Conservation (phyloP, 495 filamentous ascomycete genomes). For the Lentithecium fluviatile region DNA sequence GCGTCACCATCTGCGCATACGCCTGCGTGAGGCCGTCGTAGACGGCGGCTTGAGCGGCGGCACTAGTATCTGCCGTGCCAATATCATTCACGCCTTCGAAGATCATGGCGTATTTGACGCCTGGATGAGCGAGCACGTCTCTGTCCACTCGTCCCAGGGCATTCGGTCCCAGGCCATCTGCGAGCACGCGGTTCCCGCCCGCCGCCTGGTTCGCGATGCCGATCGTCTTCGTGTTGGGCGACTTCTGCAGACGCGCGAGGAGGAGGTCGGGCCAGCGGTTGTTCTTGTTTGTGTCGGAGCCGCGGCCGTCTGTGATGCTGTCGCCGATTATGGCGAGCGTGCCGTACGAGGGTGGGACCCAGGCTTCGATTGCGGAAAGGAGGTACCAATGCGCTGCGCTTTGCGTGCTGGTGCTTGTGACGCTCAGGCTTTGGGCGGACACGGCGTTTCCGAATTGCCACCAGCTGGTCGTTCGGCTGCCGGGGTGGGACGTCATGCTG, state of each 20-base stretch:
- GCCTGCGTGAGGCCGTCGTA: slow-evolving; percentile 54
- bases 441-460: slow-evolving; percentile 55
- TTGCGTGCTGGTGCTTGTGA: slow-evolving; percentile 29
- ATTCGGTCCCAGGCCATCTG: slow-evolving; percentile 61
- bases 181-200: slow-evolving; percentile 66
- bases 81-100: slow-evolving; percentile 77
- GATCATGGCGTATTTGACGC: slow-evolving; percentile 62
- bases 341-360: slow-evolving; percentile 44
- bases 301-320: slow-evolving; percentile 71
- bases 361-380: slow-evolving; percentile 61
- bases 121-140: slow-evolving; percentile 58
- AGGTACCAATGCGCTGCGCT: slow-evolving; percentile 51
- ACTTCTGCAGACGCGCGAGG: slow-evolving; percentile 53
- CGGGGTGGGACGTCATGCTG: slow-evolving; percentile 65
- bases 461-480: slow-evolving; percentile 64
- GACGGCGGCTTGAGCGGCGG: slow-evolving; percentile 49
- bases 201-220: slow-evolving; percentile 69
- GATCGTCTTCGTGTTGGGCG: slow-evolving; percentile 49
- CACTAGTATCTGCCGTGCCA: slow-evolving; percentile 51
- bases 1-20: slow-evolving; percentile 56
- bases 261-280: slow-evolving; percentile 68
- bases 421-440: slow-evolving; percentile 37
- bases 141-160: slow-evolving; percentile 60
- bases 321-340: slow-evolving; percentile 66
- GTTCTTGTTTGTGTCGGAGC: slow-evolving; percentile 64